These are phyloP conservation scores for Brassica napus DNA, from an alignment of 345 rosid species.

Conservation along the genomic window DNA sequence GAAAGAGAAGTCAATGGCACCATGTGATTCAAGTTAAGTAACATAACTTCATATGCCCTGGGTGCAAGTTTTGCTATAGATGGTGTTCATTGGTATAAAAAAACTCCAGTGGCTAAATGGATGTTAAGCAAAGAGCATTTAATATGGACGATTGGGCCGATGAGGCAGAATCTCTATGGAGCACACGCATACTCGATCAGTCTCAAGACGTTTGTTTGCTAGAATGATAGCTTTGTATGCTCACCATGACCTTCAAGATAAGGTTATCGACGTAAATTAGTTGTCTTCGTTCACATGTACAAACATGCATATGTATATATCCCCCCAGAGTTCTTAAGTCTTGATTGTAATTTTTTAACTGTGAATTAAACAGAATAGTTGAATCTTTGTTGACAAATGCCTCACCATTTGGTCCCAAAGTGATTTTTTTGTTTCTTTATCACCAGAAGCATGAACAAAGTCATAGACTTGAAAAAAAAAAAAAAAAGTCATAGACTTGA, in stretches of 20 bases:
- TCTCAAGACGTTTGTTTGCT: conserved; percentile 71
- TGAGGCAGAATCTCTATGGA: conserved; percentile 80
- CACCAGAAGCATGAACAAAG: conserved; percentile 19
- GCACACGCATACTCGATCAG: conserved; percentile 59
- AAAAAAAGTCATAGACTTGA: conserved; percentile 15
- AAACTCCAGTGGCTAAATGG: conserved; percentile 75
- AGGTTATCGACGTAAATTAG: conserved; percentile 62
- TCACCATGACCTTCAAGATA: conserved; percentile 68
- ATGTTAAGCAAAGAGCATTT: conserved; percentile 92
- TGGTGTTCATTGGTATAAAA: conserved; percentile 6
- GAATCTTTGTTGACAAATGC: conserved; percentile 4
- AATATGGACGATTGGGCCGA: conserved; percentile 72
- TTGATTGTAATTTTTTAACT: conserved; percentile 4
- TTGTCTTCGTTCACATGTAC: conserved; percentile 2
- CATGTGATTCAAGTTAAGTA: conserved; percentile 73
- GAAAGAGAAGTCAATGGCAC: conserved; percentile 65
- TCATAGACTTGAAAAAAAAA: conserved; percentile 17
- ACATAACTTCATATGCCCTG: not conserved
- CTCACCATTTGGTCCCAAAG: conserved; percentile 27
- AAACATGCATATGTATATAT: not conserved
- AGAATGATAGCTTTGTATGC: conserved; percentile 81
- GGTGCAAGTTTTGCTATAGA: not conserved
- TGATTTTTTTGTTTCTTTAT: conserved; percentile 4
- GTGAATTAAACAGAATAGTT: not conserved
- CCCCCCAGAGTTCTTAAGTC: not conserved